Evolutionary conservation across 139 green algal genomes (phyloP), one percentile per base, ranked within the genome.

Genomic region (Chlamydomonas urium): DNA sequence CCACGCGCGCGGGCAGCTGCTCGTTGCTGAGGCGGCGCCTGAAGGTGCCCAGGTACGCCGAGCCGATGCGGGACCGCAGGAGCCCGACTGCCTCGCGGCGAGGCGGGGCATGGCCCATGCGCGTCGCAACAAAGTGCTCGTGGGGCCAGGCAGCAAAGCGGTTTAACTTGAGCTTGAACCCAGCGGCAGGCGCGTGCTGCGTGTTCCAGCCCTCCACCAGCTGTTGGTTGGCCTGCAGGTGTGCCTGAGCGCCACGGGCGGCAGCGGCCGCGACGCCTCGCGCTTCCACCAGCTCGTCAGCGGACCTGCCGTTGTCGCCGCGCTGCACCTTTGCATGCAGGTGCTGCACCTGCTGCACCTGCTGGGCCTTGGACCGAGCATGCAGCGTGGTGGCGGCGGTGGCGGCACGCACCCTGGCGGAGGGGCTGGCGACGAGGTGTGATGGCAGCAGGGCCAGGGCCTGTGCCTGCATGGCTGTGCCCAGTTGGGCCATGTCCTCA

Each of bases 1-100:
- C 83, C 8, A 91, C 75, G 0, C 35, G 48, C 14, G 37, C 38
- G 14, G 85, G 85, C 59, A 83, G 69, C 57, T 83, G 10, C 1
- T 63, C 59, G 36, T 77, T 48, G 17, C 26, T 0, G 4, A 70
- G 71, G 23, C 1, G 28, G 24, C 75, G 72, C 47, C 38, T 2
- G 45, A 66, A 72, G 31, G 42, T 45, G 10, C 42, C 58, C 59
- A 76, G 47, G 42, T 53, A 67, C 8, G 53, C 53, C 53, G 21
- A 34, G n/a, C 53, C 17, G n/a, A 10, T 31, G n/a, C 26, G 53
- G 32, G 19, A 14, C 17, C 38, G 60, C 60, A 67, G 17, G 33
- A 14, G 19, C 17, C 4, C 19, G 32, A 28, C 14, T 38, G 26
- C 29, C 29, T 5, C 26, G 10, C 29, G 21, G 33, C 60, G 60